Conservation (phyloP, 208 protist species). For the Leishmania gerbilli region DNA sequence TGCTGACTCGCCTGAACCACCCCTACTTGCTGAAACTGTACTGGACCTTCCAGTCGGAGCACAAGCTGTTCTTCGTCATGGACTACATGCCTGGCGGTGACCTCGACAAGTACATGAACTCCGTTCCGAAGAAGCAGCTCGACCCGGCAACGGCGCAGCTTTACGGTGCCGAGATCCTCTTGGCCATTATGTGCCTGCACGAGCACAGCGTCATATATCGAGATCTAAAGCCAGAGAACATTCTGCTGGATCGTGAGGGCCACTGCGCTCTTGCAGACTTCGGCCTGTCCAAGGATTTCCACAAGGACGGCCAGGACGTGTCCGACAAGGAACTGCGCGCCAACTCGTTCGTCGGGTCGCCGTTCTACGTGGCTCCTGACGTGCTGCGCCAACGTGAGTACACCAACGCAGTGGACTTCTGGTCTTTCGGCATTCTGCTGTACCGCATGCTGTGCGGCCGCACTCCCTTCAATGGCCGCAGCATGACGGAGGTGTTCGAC, state of each 20-base stretch:
- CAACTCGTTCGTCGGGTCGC: constrained; percentile 94
- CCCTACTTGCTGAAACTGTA: constrained; percentile 95
- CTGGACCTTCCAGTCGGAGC: constrained; percentile 97
- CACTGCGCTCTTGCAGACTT: constrained; percentile 93
- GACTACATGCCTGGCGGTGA: constrained; percentile 96
- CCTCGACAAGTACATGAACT: constrained; percentile 93
- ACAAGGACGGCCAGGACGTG: constrained; percentile 77
- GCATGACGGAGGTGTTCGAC: constrained; percentile 93
- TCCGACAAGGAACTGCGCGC: constrained; percentile 79
- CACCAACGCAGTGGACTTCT: constrained; percentile 98
- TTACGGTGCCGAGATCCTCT: constrained; percentile 94
- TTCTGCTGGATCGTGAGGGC: constrained; percentile 83
- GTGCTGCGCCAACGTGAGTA: constrained; percentile 94
- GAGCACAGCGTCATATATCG: constrained; percentile 94
- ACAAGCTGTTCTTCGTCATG: constrained; percentile 96
- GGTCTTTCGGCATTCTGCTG: constrained; percentile 97
- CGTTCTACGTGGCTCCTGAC: constrained; percentile 95
- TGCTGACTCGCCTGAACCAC: constrained; percentile 93
- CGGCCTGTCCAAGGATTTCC: constrained; percentile 93
- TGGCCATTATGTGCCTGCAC: constrained; percentile 94
- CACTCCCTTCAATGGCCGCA: constrained; percentile 94
- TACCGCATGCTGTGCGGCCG: constrained; percentile 97
- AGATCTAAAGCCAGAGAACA: constrained; percentile 95
- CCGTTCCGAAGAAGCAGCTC: constrained; percentile 82
- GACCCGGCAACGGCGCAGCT: constrained; percentile 86